These are phyloP conservation scores for Fusarium compactum DNA, from an alignment of 2,329 filamentous ascomycete species.

Conservation along the genomic window DNA sequence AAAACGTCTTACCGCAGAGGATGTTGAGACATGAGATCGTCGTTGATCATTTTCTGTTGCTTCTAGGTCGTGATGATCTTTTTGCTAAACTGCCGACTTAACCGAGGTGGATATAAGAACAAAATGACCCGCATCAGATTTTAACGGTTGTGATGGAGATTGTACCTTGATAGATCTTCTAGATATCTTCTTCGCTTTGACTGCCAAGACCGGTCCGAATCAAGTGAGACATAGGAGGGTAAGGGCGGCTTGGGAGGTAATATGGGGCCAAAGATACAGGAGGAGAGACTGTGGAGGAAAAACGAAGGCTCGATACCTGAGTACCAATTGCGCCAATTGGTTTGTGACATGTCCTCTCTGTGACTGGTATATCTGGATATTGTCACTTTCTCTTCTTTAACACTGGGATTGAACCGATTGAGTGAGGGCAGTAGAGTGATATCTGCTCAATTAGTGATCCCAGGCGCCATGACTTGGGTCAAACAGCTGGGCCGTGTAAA, in stretches of 20 bases:
- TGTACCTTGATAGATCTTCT: background rate
- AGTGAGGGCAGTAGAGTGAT: background rate
- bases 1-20: background rate
- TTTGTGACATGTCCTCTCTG: background rate
- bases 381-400: background rate
- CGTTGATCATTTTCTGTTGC: background rate
- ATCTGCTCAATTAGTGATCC: background rate
- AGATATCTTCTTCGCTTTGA: background rate
- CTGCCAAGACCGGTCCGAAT: background rate
- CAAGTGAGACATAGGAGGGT: background rate
- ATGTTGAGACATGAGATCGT: background rate
- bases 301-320: background rate
- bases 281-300: background rate
- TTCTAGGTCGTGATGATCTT: background rate
- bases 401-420: too few relatives aligned
- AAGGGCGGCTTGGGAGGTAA: background rate
- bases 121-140: background rate
- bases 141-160: background rate
- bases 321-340: background rate
- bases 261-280: background rate
- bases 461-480: background rate
- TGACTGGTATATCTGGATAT: rapidly evolving
- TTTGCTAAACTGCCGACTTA: background rate
- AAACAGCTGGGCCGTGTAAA: background rate
- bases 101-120: background rate